Evolutionary conservation across 345 rosid genomes (phyloP), one percentile per base, ranked within the genome.

Genomic region (Salix arbutifolia): DNA sequence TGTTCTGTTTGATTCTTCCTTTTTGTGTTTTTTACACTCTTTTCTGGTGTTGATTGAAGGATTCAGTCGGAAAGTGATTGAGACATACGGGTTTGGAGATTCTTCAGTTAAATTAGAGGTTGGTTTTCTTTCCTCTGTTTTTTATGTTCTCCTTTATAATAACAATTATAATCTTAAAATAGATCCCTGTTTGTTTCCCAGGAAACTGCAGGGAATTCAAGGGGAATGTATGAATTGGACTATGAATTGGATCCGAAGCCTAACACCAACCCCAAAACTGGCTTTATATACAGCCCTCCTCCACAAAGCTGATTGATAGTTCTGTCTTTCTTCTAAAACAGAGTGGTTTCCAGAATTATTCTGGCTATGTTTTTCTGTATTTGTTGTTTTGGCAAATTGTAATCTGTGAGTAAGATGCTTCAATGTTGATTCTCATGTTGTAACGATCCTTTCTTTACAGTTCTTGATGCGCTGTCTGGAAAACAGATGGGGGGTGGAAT

Each of bases 231-330:
- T 69, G 91, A 82, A 50, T 65, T 80, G 86, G 93, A 88, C 70
- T 90, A 90, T 70, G 44, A 78, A 64, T 67, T 73, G 68, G 85
- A 77, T 18, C 86, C 93, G 16, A 78, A 74, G 64, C 82, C 91
- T 25, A 90, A 88, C 78, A 73, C 75, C 1, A 90, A 87, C 81
- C 87, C 90, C 38, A 88, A 48, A 83, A 74, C 85, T 70, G 89
- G 87, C 18, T 83, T 30, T 72, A 10, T 79, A 5, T 40, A 80
- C 6, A 71, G 35, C 60, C 91, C 91, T 77, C 78, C 91, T 66
- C 87, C 89, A 25, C 83, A 68, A 4, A 70, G 42, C 65, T 79
- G 71, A 78, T 71, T 7, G 28, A 7, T 17, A 8, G 30, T 12
- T 4, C 3, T 67, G 38, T 18, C 8, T 10, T 52, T 52, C 58